Evolutionary conservation across 2,329 filamentous ascomycete species (phyloP), one percentile per base, ranked within the genome.

Genomic region (Penicillium sclerotiorum): DNA sequence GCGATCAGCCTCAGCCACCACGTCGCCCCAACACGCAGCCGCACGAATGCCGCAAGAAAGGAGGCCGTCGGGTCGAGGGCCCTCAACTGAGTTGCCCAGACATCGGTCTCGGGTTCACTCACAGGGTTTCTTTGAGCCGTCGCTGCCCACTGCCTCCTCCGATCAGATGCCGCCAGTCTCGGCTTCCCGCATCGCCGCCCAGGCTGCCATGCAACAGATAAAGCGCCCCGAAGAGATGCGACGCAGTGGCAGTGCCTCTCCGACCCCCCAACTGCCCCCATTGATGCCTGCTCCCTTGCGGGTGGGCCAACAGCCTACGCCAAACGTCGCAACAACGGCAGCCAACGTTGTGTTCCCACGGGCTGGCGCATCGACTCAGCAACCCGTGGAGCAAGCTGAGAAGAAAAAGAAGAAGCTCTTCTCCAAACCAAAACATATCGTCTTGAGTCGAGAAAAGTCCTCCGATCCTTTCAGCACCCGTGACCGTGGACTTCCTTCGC

Each of bases 111-210:
- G 76, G 54, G 75, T 78, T 56, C 82, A 85, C 63, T 85, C 82
- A 3, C 84, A 87, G 66, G 84, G 84, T 47, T 87, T 85, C 70
- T 87, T 87, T 61, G 84, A 87, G 65, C 84, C 84, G 13, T 81
- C 80, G 25, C 70, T 87, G 47, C 81, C 83, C 33, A 78, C 77
- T n/a, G 73, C 77, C 5, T 77, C 76, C 33, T 68, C 73, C 50
- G 68, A 77, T 59, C 73, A 70, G 55, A 73, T 75, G 54, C 63
- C 67, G 11, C 72, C 72, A 27, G 74, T 86, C 42, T 79, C 77
- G 36, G 78, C 84, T 4, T 85, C 83, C 43, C 79, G 83, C 60
- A 86, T 87, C 55, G 84, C 85, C 13, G 84, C 84, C 22, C 84
- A 86, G 66, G 78, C 84, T 44, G 84, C 84, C 18, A 86, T 87